Base-by-base conservation (phyloP, 441 rosid species). In the Populus hybrid region DNA sequence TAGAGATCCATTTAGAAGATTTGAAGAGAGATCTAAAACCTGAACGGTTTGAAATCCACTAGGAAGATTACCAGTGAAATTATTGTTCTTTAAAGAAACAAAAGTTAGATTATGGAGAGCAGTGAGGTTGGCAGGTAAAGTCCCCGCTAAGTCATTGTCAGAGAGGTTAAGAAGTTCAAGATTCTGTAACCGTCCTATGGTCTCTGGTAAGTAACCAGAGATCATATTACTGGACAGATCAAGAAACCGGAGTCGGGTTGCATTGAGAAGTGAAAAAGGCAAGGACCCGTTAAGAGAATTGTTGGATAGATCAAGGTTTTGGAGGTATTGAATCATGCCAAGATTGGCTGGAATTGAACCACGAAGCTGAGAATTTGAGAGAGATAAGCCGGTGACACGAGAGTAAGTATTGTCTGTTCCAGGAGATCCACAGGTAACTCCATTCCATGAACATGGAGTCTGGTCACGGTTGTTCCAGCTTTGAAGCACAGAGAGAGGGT, bases 401-500 rank as follows among this genome's bases (percentile, higher is more conserved):
- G 79, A 80, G 70, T 64, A 26, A 72, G 81, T 35, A 42, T 76
- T 63, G 71, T 71, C 78, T 7, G 69, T 36, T 12, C 86, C 85
- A 10, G 82, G 76, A 67, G 82, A 79, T 23, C 80, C 82, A 74
- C 94, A 94, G 63, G 83, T 74, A 69, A 94, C 92, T 53, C 98
- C 97, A 61, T 82, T 72, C 98, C 98, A 94, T 0, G 86, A 90
- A 86, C 98, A 94, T 3, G 98, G 97, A 75, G 85, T 89, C 74
- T 86, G 84, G 76, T 88, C 91, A 66, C 50, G 19, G 86, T 73
- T 78, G 72, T 70, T 91, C 98, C 98, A 94, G 83, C 64, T 79
- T 28, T 81, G 75, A 42, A 92, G 85, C 8, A 68, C 90, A 30
- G 66, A 74, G 16, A 86, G 79, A 36, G 98, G 95, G 80, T 94